Base-by-base conservation (phyloP, 2,329 filamentous ascomycete genomes). In the Arthroderma sp. region DNA sequence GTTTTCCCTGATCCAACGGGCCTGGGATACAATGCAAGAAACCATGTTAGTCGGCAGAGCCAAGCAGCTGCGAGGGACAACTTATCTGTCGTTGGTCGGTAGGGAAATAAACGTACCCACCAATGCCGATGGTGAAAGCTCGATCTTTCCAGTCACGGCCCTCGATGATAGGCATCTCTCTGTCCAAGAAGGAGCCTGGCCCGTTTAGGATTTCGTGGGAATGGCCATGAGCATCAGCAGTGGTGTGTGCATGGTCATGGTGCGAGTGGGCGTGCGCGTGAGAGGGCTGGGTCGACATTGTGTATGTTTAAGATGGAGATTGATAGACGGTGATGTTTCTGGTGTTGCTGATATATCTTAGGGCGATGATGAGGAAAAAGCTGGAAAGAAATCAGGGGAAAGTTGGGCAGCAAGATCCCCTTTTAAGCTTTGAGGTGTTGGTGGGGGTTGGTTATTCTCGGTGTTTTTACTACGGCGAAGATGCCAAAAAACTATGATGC, bases 1-100 rank as follows among this genome's bases (percentile, higher is more conserved):
- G 91, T 96, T 67, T 98, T 98, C 60, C 91, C 91, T 27, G 88
- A 95, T 52, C 91, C 91, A 44, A 98, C 91, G 49, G 91, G 91
- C 37, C 88, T 94, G 54, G 29, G 32, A 34, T 34, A 34, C 8
- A 34, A 11, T 40, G 27, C 15, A 29, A 40, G 31, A 11, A 8
- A 4, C 22, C 27, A 27, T 22, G 15, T 40, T 29, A 40, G 38
- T 29, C 32, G n/a, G 39, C 39, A n/a, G 27, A 32, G 39, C 29
- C 15, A 8, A 30, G 9, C 9, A 33, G 11, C 29, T 15, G n/a
- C 11, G 11, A 40, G 28, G 38, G 28, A 6, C 29, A 29, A 40
- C 15, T 22, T 22, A 22, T 22, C 15, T 22, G 5, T 29, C 29
- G 39, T 11, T 30, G 38, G n/a, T 15, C 27, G 27, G 8, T n/a